Base-by-base conservation (phyloP, 495 filamentous ascomycete genomes). In the Aspergillus mulundensis region DNA sequence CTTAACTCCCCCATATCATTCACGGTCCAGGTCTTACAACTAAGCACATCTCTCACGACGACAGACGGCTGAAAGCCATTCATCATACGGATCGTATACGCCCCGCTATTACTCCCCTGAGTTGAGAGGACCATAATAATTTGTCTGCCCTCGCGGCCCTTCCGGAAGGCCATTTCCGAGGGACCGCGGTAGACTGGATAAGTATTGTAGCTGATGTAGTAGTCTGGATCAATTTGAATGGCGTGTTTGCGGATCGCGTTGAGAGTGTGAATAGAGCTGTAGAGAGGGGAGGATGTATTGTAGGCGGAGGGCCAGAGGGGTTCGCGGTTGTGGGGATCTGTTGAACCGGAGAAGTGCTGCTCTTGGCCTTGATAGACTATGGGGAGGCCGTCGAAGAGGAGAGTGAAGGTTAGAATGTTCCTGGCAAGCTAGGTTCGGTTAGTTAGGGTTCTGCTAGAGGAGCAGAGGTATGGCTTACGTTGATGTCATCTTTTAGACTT, bases 351-450 rank as follows among this genome's bases (percentile, higher is more conserved):
- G 64, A 84, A 85, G 48, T 83, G 81, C 55, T 93, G 88, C 66
- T 92, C 89, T 65, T 90, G 87, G 16, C 89, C 89, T 58, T 79
- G 72, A 60, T 87, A 88, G 48, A 77, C 75, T 64, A 86, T 82
- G 0, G 84, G 84, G 23, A 86, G 77, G 25, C 83, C 84, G 52
- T 89, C 87, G 28, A 76, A 78, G 32, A 93, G 79, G 23, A 93
- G 77, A 16, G 81, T 88, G 59, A 86, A 89, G 0, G 86, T 82
- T 39, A 93, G 76, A 3, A 84, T 79, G 62, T 91, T 86, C 65
- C 82, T 83, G 14, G 81, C 75, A 18, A 87, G 75, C 34, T 84
- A 66, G 3, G 15, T 23, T 23, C 32, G 10, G 10, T n/a, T 19
- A 11, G 48, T n/a, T 14, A 16, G 18, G 6, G 38, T 30, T 34